Conservation (phyloP, 441 rosid genomes). For the Arabidopsis hybrid region DNA sequence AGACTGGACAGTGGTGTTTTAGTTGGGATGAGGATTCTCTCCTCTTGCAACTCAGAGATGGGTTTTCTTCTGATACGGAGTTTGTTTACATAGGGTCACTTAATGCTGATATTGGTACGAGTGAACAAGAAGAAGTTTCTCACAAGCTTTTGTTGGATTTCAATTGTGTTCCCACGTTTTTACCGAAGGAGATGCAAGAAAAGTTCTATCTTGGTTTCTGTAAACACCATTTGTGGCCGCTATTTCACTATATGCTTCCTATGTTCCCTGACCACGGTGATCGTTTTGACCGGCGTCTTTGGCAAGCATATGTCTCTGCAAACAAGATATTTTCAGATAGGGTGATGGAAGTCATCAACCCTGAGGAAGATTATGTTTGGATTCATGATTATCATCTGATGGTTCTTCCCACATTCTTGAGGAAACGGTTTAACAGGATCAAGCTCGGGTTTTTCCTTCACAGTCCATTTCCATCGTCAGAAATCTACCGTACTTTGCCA, state of each 20-base stretch:
- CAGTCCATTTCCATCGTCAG: conserved; percentile 84
- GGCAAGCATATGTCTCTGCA: conserved; percentile 81
- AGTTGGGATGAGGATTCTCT: conserved; percentile 75
- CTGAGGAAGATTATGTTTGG: conserved; percentile 81
- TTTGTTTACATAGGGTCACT: conserved; percentile 76
- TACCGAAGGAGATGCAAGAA: conserved; percentile 62
- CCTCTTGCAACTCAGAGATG: conserved; percentile 69
- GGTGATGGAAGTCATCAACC: conserved; percentile 76
- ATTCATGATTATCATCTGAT: conserved; percentile 86
- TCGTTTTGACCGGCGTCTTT: conserved; percentile 62
- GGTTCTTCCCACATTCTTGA: conserved; percentile 82
- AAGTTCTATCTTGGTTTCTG: conserved; percentile 75
- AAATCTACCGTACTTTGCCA: conserved; percentile 76
- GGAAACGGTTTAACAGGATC: conserved; percentile 66
- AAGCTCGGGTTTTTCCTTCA: conserved; percentile 88
- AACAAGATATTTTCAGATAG: conserved; percentile 78
- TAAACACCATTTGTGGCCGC: conserved; percentile 84
- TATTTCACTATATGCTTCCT: conserved; percentile 88
- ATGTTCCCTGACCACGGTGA: conserved; percentile 65
- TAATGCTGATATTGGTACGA: conserved; percentile 58
- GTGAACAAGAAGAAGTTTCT: conserved; percentile 76
- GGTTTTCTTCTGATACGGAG: conserved; percentile 57
- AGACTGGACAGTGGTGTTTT: conserved; percentile 67
- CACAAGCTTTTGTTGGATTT: conserved; percentile 68
- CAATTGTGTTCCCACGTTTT: conserved; percentile 77